A percentile compares a stretch with the other conserved stretches of the same genome.
Conservation (phyloP, 2,329 filamentous ascomycete species). For the Allantophomopsis lycopodina region DNA sequence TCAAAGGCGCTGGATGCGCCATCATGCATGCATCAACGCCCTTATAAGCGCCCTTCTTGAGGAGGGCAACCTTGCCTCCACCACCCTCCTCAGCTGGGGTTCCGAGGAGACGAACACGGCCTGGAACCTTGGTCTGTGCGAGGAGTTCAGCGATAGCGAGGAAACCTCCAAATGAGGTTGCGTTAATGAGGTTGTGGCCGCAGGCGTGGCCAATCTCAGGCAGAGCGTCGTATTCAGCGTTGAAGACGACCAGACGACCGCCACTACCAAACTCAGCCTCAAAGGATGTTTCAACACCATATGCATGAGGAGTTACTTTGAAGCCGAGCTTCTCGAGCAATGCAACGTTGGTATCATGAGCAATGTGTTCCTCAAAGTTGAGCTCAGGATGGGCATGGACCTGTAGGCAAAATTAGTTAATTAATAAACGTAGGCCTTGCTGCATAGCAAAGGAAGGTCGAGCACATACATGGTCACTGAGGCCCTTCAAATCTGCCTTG, state of each 20-base stretch:
- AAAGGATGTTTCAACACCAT: conserved; percentile 37
- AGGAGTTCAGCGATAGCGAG: conserved; percentile 14
- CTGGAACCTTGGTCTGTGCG: conserved; percentile 1
- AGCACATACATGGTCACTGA: too few relatives aligned
- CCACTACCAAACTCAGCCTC: conserved; percentile 27
- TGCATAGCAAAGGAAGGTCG: too few relatives aligned
- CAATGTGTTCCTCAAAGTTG: conserved; percentile 30
- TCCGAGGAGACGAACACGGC: conserved; percentile 63
- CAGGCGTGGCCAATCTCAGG: conserved; percentile 27
- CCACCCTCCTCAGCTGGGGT: conserved; percentile 57
- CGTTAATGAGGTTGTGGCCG: conserved; percentile 29
- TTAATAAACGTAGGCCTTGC: too few relatives aligned
- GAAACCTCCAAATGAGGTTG: conserved; percentile 22
- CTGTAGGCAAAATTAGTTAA: conserved; percentile 3
- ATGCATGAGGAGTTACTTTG: conserved; percentile 35
- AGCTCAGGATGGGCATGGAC: conserved; percentile 38
- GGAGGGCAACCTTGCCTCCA: conserved; percentile 25
- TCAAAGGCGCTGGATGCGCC: conserved; percentile 16
- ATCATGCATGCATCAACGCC: conserved; percentile 25
- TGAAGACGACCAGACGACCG: conserved; percentile 27
- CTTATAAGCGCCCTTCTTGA: conserved; percentile 28
- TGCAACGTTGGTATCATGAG: conserved; percentile 32
- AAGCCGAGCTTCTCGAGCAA: conserved; percentile 31
- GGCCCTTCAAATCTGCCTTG: too few relatives aligned
- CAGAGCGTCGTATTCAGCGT: conserved; percentile 23